phyloP scores from a whole-genome alignment of 192 early-diverging fungal species.

The Haplosporangium gracile region DNA sequence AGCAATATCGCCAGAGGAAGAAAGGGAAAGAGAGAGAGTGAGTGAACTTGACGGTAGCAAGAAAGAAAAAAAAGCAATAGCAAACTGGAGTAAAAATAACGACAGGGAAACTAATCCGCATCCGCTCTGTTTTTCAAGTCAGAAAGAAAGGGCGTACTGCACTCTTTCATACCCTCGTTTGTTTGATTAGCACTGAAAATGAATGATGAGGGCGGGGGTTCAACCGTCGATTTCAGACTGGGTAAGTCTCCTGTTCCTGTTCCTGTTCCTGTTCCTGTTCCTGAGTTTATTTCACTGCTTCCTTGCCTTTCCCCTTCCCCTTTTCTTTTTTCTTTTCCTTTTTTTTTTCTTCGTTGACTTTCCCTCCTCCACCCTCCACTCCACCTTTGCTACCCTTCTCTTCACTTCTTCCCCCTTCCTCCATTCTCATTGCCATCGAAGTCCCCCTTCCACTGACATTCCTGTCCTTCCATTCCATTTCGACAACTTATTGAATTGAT shows the following conservation, averaged over 20 bases:
- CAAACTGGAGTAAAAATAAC: background rate
- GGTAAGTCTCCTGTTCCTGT: no score
- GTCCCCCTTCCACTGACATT: background rate
- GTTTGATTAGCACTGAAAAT: no score
- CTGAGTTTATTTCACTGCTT: background rate
- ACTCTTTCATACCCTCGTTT: no score
- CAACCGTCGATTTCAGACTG: no score
- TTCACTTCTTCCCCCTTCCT: background rate
- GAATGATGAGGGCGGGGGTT: no score
- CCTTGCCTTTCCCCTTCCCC: background rate
- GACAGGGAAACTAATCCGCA: no score
- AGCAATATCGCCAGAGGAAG: no score
- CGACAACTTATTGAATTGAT: background rate
- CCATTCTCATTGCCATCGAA: background rate
- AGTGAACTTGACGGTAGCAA: no score
- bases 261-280: no score
- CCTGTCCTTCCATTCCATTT: background rate
- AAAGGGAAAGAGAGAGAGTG: background rate
- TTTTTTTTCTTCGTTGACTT: constrained; percentile 19
- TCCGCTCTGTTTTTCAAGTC: no score
- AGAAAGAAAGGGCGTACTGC: no score
- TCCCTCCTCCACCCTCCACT: constrained; percentile 30
- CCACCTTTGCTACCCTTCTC: background rate
- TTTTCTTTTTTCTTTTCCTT: background rate
- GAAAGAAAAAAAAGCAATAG: background rate